These are phyloP conservation scores for Pyronema omphalodes DNA, from an alignment of 495 filamentous ascomycete genomes.

Conservation along the genomic window DNA sequence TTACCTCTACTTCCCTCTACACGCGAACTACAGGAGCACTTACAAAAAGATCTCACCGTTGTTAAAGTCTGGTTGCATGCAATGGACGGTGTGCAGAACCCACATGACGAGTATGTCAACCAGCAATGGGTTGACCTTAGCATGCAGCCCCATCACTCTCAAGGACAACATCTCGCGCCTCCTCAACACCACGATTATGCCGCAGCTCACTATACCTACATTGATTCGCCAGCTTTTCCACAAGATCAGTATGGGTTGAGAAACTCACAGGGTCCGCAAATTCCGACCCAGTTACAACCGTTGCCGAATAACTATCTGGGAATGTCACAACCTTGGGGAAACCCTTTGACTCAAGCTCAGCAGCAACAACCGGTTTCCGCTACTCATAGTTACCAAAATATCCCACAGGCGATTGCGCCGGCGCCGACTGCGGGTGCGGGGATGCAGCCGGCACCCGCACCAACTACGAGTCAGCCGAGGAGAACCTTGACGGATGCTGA, in stretches of 20 bases:
- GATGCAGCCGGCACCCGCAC: slow-evolving; percentile 24
- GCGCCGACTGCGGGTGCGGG: slow-evolving; percentile 33
- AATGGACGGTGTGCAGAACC: slow-evolving; percentile 27
- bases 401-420: slow-evolving; percentile 27
- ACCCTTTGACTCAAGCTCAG: slow-evolving; percentile 12
- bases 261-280: background rate
- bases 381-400: background rate
- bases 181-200: slow-evolving; percentile 38
- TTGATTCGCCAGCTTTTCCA: slow-evolving; percentile 20
- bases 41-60: background rate
- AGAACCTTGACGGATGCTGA: slow-evolving; percentile 89
- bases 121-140: slow-evolving; percentile 36
- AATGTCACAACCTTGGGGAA: slow-evolving; percentile 18
- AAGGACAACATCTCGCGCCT: slow-evolving; percentile 22
- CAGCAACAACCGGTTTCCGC: slow-evolving; percentile 7
- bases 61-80: slow-evolving; percentile 19
- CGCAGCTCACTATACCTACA: slow-evolving; percentile 18
- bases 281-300: slow-evolving; percentile 18
- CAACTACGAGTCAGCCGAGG: slow-evolving; percentile 43
- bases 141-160: slow-evolving; percentile 25
- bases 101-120: slow-evolving; percentile 32
- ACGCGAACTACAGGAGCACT: no score
- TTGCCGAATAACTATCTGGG: slow-evolving; percentile 20
- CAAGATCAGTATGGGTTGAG: slow-evolving; percentile 6
- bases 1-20: background rate